Evolutionary conservation across 768 basidiomycete genomes (phyloP), one percentile per base, ranked within the genome.

Genomic region (Dioszegia crocea): DNA sequence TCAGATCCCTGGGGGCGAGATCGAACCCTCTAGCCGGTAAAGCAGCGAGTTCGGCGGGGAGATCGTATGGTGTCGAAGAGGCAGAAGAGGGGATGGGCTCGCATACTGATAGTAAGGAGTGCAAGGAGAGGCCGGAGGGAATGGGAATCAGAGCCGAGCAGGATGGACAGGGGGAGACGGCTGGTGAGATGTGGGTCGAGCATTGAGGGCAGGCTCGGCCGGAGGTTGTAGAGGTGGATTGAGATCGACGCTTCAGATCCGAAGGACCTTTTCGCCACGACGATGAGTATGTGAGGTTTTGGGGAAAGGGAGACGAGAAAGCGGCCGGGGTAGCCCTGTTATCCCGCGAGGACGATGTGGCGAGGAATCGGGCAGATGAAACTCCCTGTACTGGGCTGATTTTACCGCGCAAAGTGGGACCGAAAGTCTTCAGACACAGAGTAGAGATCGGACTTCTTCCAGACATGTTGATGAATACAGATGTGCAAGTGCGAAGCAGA

Each of bases 121-220:
- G 85, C 73, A 85, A 85, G 14, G 84, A 80, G 56, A 82, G 76
- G 19, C 81, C 78, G 8, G 80, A 67, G 0, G 86, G 82, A 31
- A 91, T 70, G 11, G 80, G 78, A 17, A 83, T 81, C 53, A 93
- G 87, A 56, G 81, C 81, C 68, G 82, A 82, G 78, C 91, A 94
- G n/a, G 47, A 36, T 4, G 78, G 71, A 74, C 91, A 94, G 21
- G 87, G 89, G 0, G 89, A 88, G 43, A 89, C 78, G 36, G 82
- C 75, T 4, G 86, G 84, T 4, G 85, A 81, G 5, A 91, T 79
- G 6, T 79, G 78, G 10, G 80, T 64, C 1, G 81, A 80, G 70
- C 90, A 94, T 21, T 81, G 82, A 9, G 86, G 83, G 69, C 90
- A 92, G 21, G 68, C n/a, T 36, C 64, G 65, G 21, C 63, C 56